A percentile compares a stretch with the other conserved stretches of the same genome.
Conservation (phyloP, 257 asterid genomes). For the Gentiana straminea region DNA sequence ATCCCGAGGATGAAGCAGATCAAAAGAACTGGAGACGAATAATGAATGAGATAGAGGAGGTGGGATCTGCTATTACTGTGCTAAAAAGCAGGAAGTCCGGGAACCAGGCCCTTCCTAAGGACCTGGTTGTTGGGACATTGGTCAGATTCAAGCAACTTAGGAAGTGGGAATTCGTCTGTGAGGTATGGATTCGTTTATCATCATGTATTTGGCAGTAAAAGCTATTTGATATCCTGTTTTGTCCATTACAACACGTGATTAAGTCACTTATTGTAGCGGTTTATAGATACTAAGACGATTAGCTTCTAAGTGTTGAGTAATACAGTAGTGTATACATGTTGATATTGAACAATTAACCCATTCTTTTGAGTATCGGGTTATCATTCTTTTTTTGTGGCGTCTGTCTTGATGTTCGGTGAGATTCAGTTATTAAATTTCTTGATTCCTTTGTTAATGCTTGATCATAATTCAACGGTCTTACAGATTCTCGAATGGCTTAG, state of each 20-base stretch:
- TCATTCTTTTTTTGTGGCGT: no score
- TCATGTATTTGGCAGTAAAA: neutral
- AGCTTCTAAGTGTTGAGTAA: no score
- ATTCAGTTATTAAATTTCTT: no score
- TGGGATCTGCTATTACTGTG: conserved; percentile 61
- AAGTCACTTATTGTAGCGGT: no score
- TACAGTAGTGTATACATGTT: no score
- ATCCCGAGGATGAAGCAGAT: conserved; percentile 64
- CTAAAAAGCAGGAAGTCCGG: conserved; percentile 59
- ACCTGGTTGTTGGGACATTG: conserved; percentile 74
- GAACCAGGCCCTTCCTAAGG: conserved; percentile 64
- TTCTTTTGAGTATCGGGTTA: no score
- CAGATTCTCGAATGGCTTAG: conserved; percentile 97
- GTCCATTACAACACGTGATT: neutral
- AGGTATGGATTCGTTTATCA: conserved; percentile 33
- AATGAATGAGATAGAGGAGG: conserved; percentile 84
- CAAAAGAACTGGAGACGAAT: conserved; percentile 83
- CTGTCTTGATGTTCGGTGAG: no score
- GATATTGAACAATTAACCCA: no score
- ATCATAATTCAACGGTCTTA: neutral
- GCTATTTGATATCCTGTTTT: conserved; percentile 4
- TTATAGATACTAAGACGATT: no score
- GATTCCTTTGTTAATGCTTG: no score
- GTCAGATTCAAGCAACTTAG: conserved; percentile 91
- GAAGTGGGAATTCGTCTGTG: conserved; percentile 92